Evolutionary conservation across 768 basidiomycete species (phyloP).

Genomic region (Pleurotus cornucopiae): DNA sequence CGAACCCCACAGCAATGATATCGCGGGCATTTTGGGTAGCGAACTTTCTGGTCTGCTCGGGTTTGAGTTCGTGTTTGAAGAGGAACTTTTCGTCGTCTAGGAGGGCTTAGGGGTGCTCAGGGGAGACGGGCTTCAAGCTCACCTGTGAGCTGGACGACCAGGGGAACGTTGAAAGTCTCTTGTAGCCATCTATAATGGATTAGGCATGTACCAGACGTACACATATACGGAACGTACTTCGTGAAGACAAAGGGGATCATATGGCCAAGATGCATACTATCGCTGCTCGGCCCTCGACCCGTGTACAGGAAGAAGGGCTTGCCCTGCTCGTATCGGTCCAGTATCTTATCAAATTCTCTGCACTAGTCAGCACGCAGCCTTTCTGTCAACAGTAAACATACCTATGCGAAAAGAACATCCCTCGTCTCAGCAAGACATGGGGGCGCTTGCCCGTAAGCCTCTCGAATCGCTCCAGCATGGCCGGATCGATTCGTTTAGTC

Average conservation of each 20-base stretch:
- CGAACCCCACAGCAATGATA: slow-evolving; percentile 95
- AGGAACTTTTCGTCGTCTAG: slow-evolving; percentile 98
- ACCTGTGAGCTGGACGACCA: slow-evolving; percentile 96
- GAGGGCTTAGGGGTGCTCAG: neutral
- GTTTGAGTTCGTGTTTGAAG: slow-evolving; percentile 91
- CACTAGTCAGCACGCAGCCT: neutral
- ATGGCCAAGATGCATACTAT: slow-evolving; percentile 97
- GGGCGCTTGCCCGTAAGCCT: slow-evolving; percentile 83
- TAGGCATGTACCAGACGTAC: neutral
- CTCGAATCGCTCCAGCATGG: slow-evolving; percentile 85
- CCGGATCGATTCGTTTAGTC: slow-evolving; percentile 73
- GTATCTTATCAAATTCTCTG: slow-evolving; percentile 89
- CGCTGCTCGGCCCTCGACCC: slow-evolving; percentile 93
- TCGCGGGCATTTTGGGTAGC: slow-evolving; percentile 86
- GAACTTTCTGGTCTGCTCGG: slow-evolving; percentile 82
- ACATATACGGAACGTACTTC: slow-evolving; percentile 52
- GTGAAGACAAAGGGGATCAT: slow-evolving; percentile 97
- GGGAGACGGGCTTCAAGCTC: slow-evolving; percentile 10
- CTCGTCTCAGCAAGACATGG: slow-evolving; percentile 83
- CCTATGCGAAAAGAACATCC: slow-evolving; percentile 99
- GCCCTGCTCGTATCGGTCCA: slow-evolving; percentile 93
- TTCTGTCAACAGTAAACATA: slow-evolving; percentile 27
- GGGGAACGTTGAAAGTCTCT: slow-evolving; percentile 89
- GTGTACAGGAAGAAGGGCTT: slow-evolving; percentile 99
- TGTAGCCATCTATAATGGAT: slow-evolving; percentile 77